These are phyloP conservation scores for Xylaria curta DNA, from an alignment of 495 filamentous ascomycete genomes.

Conservation along the genomic window DNA sequence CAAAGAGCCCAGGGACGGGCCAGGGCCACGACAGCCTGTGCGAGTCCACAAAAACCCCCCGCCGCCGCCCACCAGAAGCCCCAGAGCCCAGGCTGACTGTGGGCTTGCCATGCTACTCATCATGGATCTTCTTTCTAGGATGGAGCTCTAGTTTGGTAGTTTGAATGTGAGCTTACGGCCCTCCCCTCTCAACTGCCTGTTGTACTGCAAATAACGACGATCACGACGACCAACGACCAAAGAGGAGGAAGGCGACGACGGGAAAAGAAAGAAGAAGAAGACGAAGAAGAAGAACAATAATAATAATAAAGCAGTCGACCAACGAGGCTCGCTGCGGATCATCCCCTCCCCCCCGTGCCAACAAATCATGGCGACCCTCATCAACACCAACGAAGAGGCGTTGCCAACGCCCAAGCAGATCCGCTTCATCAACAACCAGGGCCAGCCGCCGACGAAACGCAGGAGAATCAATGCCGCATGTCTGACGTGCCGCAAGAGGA, in stretches of 20 bases:
- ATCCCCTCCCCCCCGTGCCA: constrained; percentile 1
- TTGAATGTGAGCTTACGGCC: constrained; percentile 21
- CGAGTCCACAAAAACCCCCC: constrained; percentile 27
- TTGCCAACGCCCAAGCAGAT: constrained; percentile 63
- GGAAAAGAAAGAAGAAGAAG: too few relatives aligned
- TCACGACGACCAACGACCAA: not conserved
- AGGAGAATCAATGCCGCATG: constrained; percentile 83
- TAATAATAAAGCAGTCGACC: not conserved
- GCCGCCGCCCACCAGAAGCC: constrained; percentile 22
- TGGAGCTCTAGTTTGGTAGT: constrained; percentile 22
- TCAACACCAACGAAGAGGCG: constrained; percentile 45
- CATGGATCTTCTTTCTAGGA: constrained; percentile 22
- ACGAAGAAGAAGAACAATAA: too few relatives aligned
- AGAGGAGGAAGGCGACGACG: not conserved
- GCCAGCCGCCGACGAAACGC: constrained; percentile 79
- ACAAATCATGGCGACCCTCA: constrained; percentile 48
- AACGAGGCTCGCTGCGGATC: constrained; percentile 10
- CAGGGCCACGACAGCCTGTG: constrained; percentile 22
- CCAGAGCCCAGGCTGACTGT: constrained; percentile 21
- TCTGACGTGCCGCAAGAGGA: constrained; percentile 80
- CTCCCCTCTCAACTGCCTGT: constrained; percentile 3
- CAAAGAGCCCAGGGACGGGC: not conserved
- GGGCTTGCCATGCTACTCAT: constrained; percentile 8
- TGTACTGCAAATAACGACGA: not conserved
- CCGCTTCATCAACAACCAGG: constrained; percentile 82